Evolutionary conservation across 2,329 filamentous ascomycete species (phyloP), one percentile per base, ranked within the genome.

Genomic region (Pyrenochaeta sp.): DNA sequence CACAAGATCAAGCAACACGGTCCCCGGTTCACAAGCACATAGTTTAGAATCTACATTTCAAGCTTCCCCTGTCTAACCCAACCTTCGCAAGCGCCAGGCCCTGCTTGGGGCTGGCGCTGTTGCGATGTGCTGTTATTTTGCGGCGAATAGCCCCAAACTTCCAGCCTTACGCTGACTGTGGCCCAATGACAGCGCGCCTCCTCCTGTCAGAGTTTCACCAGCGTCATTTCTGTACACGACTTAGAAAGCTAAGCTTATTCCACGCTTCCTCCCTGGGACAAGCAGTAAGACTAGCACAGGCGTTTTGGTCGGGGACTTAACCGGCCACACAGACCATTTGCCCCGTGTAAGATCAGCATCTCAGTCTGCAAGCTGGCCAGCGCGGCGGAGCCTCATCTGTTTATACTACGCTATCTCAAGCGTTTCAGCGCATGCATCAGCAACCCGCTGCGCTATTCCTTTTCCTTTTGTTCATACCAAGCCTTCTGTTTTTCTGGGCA

Each of bases 231-330:
- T 14, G 30, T 48, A 33, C 36, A 39, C 21, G 32, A 49, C 23
- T 27, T 51, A 36, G 23, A 51, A 18, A 10, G 33, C 46, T 41
- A 39, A 40, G 36, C 44, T 46, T 41, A 44, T 50, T 37, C 20
- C 42, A 40, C 41, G 33, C 52, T 53, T 23, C 43, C 35, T 29
- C 15, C 55, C 49, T 42, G 27, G 48, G 35, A 30, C 27, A 51
- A 54, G 44, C 20, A 23, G 47, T 32, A 44, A 29, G 15, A 40
- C 31, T 21, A 21, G 40, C 49, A 23, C 50, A 46, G 50, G 42
- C 35, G 47, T 47, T 39, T 47, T 53, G 39, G 37, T 64, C 61
- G 61, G 63, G 63, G 53, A 58, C 61, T 65, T 65, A 58, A 48
- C 53, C 48, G 56, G 50, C 54, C 54, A 51, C 30, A 33, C 36